These are phyloP conservation scores for Triadica sebifera DNA, from an alignment of 345 rosid species.

Conservation along the genomic window DNA sequence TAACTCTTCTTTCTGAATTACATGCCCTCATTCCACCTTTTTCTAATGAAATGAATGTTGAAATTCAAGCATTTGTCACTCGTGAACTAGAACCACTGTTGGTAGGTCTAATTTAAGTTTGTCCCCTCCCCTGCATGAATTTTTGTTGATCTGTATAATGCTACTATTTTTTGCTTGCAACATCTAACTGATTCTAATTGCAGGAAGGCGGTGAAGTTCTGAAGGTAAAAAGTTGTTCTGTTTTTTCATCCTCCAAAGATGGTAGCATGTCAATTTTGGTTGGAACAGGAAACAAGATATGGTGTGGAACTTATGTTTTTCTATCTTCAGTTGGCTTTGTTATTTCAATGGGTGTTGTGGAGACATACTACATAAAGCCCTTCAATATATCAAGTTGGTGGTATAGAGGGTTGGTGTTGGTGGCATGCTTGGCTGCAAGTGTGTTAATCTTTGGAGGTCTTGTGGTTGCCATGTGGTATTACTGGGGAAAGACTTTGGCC, in stretches of 20 bases:
- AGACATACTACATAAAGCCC: constrained; percentile 14
- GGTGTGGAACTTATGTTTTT: constrained; percentile 68
- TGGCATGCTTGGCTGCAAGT: constrained; percentile 61
- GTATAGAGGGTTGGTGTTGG: constrained; percentile 69
- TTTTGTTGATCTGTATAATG: neutral
- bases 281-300: constrained; percentile 62
- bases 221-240: constrained; percentile 25
- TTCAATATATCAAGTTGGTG: constrained; percentile 45
- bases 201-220: constrained; percentile 68
- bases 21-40: constrained; percentile 54
- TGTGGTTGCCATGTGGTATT: constrained; percentile 68
- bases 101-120: constrained; percentile 37
- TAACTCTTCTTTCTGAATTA: constrained; percentile 58
- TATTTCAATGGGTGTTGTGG: constrained; percentile 36
- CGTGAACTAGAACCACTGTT: constrained; percentile 63
- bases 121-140: neutral
- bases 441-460: constrained; percentile 64
- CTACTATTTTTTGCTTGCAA: neutral
- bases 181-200: constrained; percentile 3
- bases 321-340: constrained; percentile 58
- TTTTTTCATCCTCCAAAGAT: constrained; percentile 36
- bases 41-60: constrained; percentile 49
- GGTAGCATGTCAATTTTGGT: constrained; percentile 63
- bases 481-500: constrained; percentile 42
- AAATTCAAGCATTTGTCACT: constrained; percentile 56